A percentile compares a stretch with the other conserved stretches of the same genome.
phyloP scores from a whole-genome alignment of 768 basidiomycete species.

The Lactarius deliciosus region DNA sequence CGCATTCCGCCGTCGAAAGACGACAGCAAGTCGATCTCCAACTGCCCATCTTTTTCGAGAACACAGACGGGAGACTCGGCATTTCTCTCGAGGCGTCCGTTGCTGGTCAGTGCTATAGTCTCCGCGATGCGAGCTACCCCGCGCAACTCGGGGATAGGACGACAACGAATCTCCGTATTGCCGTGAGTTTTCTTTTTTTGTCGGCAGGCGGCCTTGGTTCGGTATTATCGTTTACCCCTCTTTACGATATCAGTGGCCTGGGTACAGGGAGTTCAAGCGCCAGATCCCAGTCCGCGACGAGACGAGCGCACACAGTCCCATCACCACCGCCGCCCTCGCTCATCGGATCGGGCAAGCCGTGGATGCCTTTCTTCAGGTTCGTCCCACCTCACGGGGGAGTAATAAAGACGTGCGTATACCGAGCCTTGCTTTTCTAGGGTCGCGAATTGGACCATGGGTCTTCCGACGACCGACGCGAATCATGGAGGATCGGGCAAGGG shows the following conservation, averaged over 20 bases:
- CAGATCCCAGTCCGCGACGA: slow-evolving; percentile 2
- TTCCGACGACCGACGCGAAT: neutral
- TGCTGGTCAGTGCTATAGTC: neutral
- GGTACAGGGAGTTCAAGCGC: slow-evolving; percentile 6
- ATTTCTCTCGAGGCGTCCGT: neutral
- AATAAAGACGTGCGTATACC: neutral
- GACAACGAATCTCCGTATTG: neutral
- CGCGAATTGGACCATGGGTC: neutral
- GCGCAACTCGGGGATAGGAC: neutral
- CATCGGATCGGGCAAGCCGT: neutral
- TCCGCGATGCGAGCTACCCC: neutral
- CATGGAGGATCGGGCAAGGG: neutral
- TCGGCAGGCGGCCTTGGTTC: neutral
- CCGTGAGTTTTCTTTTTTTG: neutral
- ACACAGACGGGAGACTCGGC: neutral
- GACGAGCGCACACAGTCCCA: slow-evolving; percentile 2
- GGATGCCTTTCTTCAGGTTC: neutral
- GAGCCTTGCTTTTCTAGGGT: neutral
- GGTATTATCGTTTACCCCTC: neutral
- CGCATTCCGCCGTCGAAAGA: neutral
- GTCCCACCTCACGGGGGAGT: neutral
- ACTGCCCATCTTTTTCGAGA: neutral
- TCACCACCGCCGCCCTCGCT: neutral
- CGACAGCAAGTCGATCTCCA: slow-evolving; percentile 1
- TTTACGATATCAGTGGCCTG: neutral